Base-by-base conservation (phyloP, 2,329 filamentous ascomycete genomes). In the Peltaster fructicola region DNA sequence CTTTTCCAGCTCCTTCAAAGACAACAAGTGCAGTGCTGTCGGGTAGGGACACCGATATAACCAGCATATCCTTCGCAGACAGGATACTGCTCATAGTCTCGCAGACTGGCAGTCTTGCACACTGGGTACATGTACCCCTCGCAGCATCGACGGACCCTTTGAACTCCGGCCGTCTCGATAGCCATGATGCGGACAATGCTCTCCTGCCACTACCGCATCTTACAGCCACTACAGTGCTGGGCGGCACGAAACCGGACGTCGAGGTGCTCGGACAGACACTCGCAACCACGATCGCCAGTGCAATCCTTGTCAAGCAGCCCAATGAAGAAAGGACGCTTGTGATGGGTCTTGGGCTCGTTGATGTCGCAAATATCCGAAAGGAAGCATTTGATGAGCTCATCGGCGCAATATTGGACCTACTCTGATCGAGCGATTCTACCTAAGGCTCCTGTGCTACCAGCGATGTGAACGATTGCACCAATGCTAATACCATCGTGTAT, bases 121-220 rank as follows among this genome's bases (percentile, higher is more conserved):
- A 95, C 61, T 98, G 88, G 88, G 82, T 93, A 11, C 77, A 88
- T 56, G 77, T 90, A 1, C 76, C 79, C 0, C 63, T 90, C 12
- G 65, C 68, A n/a, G 64, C 73, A 0, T 59, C 70, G n/a, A 63
- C 67, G 10, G 63, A 68, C 12, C 63, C 40, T 2, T 73, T 21
- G 69, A 78, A 44, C 66, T 69, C 54, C 53, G 63, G 11, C 42
- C 71, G 22, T 56, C 61, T 16, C 57, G 51, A 48, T 42, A 52
- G 51, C 14, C 47, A 47, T 28, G 49, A 47, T 14, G 53, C 57
- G 17, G 61, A 65, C 29, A 63, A 66, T 26, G 56, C 55, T 21
- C 54, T 75, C 8, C 65, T 95, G 1, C 88, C 88, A 1, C 68
- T 81, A 28, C 63, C 73, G 16, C 75, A 88, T 39, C 62, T 95